These are phyloP conservation scores for Aspergillus versicolor DNA, from an alignment of 2,329 filamentous ascomycete species.

Conservation along the genomic window DNA sequence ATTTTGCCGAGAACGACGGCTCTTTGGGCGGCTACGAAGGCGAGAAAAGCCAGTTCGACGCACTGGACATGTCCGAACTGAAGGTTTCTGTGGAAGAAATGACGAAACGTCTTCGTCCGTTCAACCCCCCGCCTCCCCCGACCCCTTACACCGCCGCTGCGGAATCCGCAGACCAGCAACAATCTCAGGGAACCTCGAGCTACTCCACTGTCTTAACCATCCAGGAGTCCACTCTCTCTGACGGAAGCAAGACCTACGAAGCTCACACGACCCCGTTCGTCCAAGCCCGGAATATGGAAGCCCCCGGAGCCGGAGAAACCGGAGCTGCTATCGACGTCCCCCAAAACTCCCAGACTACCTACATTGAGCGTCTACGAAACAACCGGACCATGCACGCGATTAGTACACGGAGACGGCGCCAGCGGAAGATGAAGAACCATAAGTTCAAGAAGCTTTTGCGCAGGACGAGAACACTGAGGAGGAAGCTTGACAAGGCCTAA, in stretches of 20 bases:
- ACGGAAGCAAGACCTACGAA: constrained; percentile 53
- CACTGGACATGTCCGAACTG: constrained; percentile 57
- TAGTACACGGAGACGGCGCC: constrained; percentile 87
- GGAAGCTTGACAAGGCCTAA: constrained; percentile 71
- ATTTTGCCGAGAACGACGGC: constrained; percentile 34
- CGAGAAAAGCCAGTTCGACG: constrained; percentile 41
- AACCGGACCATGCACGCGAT: constrained; percentile 70
- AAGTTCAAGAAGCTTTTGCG: constrained; percentile 99
- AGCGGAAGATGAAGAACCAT: constrained; percentile 99
- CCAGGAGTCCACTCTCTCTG: constrained; percentile 52
- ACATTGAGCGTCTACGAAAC: constrained; percentile 67
- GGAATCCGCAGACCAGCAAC: constrained; percentile 39
- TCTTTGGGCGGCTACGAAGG: constrained; percentile 34
- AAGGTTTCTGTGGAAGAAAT: constrained; percentile 68
- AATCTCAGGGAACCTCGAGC: constrained; percentile 37
- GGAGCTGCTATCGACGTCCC: constrained; percentile 58
- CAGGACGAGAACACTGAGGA: constrained; percentile 80
- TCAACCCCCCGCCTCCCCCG: constrained; percentile 80
- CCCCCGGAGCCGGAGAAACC: constrained; percentile 28
- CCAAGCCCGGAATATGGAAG: constrained; percentile 38
- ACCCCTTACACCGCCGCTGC: constrained; percentile 49
- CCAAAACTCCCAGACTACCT: constrained; percentile 42
- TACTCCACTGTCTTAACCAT: constrained; percentile 54
- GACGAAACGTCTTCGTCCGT: constrained; percentile 72
- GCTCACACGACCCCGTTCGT: constrained; percentile 53